Conservation (phyloP, 768 basidiomycete genomes). For the Suillus subalutaceus region DNA sequence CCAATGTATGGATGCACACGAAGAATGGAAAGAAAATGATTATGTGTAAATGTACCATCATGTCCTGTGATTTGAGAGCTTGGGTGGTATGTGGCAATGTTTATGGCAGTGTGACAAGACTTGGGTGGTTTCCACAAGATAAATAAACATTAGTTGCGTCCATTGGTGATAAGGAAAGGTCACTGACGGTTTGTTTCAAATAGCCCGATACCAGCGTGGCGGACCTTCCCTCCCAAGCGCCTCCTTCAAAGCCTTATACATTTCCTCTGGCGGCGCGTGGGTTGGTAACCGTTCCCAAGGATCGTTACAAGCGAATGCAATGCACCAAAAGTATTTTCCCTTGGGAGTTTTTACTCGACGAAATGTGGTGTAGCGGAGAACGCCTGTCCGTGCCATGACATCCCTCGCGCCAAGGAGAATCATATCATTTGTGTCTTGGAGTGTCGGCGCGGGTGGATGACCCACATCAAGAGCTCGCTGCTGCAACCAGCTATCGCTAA, state of each 20-base stretch:
- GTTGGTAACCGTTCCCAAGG: not conserved
- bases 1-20: not conserved
- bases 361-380: not conserved
- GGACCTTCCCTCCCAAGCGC: not conserved
- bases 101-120: too few species aligned
- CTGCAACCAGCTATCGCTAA: not conserved
- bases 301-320: not conserved
- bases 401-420: not conserved
- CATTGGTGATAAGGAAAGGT: not conserved
- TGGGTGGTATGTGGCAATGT: too few species aligned
- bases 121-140: too few species aligned
- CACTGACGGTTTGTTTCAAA: not conserved
- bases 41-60: too few species aligned
- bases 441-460: not conserved
- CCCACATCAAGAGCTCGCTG: not conserved
- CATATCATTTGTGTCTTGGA: not conserved
- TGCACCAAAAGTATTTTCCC: not conserved
- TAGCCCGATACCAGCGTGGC: not conserved
- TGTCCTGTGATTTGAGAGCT: too few species aligned
- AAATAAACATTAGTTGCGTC: too few species aligned
- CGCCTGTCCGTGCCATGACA: not conserved
- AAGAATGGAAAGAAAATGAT: too few species aligned
- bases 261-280: not conserved
- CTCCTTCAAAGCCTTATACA: not conserved
- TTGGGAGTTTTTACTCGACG: not conserved